Percentiles rank a stretch among this genome's conserved stretches.
phyloP scores from a whole-genome alignment of 2,329 filamentous ascomycete genomes.

The Fusarium poae region DNA sequence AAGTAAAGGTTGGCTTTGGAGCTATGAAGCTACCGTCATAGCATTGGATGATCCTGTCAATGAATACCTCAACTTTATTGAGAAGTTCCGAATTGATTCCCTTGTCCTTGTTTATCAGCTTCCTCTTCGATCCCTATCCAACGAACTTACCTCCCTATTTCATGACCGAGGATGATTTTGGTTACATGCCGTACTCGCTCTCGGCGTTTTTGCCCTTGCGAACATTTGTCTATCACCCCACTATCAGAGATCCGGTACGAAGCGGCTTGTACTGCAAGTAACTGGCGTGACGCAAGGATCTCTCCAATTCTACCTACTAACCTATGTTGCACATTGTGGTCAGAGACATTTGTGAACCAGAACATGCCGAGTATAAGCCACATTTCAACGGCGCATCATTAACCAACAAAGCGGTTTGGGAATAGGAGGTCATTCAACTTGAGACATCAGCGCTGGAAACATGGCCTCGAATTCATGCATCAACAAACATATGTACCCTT shows the following conservation, averaged over 20 bases:
- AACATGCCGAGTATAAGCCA: constrained; percentile 26
- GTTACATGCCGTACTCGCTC: constrained; percentile 24
- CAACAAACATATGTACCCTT: not conserved
- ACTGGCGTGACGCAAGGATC: not conserved
- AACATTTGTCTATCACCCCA: constrained; percentile 37
- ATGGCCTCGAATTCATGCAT: constrained; percentile 1
- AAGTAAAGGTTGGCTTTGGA: constrained; percentile 37
- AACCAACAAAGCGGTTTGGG: not conserved
- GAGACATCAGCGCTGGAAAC: not conserved
- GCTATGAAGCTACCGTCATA: constrained; percentile 33
- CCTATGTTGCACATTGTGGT: not conserved
- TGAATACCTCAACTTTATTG: constrained; percentile 11
- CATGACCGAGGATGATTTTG: not conserved
- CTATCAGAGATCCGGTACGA: constrained; percentile 43
- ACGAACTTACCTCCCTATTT: not conserved
- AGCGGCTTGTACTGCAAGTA: constrained; percentile 3
- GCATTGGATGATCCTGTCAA: not conserved
- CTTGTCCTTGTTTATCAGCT: not conserved
- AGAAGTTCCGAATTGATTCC: not conserved
- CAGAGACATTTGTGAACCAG: constrained; percentile 19
- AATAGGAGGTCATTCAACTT: not conserved
- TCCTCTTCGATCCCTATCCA: constrained; percentile 2
- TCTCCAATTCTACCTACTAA: too few relatives aligned
- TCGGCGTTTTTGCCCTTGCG: constrained; percentile 29
- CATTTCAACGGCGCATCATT: constrained; percentile 8